Evolutionary conservation across 2,329 filamentous ascomycete species (phyloP), one percentile per base, ranked within the genome.

Genomic region (Diaporthe citri): DNA sequence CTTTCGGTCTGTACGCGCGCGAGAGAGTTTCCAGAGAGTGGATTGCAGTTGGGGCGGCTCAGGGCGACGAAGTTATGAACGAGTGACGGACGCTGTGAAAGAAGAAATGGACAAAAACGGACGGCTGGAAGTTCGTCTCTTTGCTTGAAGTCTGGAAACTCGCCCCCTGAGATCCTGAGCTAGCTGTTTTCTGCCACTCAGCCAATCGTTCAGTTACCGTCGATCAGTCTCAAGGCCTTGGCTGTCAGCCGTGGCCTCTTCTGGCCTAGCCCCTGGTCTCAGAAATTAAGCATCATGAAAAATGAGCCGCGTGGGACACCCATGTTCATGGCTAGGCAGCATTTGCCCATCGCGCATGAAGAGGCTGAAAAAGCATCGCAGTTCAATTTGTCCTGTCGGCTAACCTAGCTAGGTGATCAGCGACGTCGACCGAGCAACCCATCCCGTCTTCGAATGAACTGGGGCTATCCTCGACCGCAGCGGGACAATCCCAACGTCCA

Each of bases 71-170:
- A 52, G 22, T 52, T 39, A 67, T 28, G 8, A 67, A 67, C 64
- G 64, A 67, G 64, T 67, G 64, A 67, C 46, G 46, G n/a, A 8
- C 4, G 34, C 64, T n/a, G 25, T 52, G 59, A 28, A 31, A 25
- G 39, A 28, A 39, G n/a, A 25, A n/a, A 20, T 20, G 15, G n/a
- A 67, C 46, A 67, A 28, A 39, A 52, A 12, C 22, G 28, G 60
- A 25, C 31, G 22, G 12, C n/a, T 67, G 46, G 13, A 22, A 34
- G 4, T 39, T 17, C 3, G 15, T 52, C 31, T 31, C 34, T 25
- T 20, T 67, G 46, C 7, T 28, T 67, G 6, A n/a, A 51, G 31
- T 67, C 31, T 28, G 25, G 31, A 52, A 52, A 28, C 15, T 51
- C 31, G 31, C 43, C 62, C 51, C 62, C 62, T 66, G 62, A 52